Percentiles rank a stretch among this genome's conserved stretches.
These are phyloP conservation scores for Scenedesmus sp. DNA, from an alignment of 163 green algal species.

Conservation along the genomic window DNA sequence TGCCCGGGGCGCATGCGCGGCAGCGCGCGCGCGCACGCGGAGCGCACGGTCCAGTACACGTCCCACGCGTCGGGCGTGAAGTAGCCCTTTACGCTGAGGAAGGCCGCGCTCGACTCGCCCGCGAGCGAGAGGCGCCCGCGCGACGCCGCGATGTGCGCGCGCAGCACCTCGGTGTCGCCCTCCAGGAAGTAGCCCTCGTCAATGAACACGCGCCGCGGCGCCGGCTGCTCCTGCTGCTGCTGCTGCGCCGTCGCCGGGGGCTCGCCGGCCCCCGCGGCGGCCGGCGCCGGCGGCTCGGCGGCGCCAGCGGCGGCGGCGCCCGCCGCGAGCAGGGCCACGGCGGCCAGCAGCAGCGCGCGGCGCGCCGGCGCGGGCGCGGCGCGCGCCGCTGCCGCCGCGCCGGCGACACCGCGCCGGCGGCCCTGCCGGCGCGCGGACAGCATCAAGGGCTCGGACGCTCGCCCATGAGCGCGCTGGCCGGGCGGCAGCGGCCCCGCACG, in stretches of 20 bases:
- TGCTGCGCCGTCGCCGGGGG: neutral
- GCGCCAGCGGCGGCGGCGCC: too few relatives aligned
- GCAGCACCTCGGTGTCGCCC: constrained; percentile 45
- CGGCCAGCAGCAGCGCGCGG: neutral
- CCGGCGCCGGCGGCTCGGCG: too few relatives aligned
- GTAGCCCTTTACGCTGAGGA: constrained; percentile 59
- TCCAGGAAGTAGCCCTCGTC: constrained; percentile 46
- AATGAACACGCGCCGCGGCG: constrained; percentile 29
- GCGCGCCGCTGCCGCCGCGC: neutral
- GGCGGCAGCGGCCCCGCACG: too few relatives aligned
- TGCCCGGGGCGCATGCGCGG: constrained; percentile 25
- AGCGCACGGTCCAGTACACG: constrained; percentile 67
- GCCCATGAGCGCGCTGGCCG: too few relatives aligned
- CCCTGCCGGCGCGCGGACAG: too few relatives aligned
- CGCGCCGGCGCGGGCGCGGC: neutral
- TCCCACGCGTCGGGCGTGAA: constrained; percentile 59
- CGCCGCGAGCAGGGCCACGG: neutral
- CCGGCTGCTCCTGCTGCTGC: neutral
- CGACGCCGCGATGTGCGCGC: constrained; percentile 33
- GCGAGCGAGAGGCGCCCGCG: neutral
- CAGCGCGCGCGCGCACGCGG: constrained; percentile 26
- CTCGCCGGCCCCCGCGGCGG: too few relatives aligned
- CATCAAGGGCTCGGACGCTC: too few relatives aligned
- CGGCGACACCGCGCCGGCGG: too few relatives aligned
- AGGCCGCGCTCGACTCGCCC: constrained; percentile 39